These are phyloP conservation scores for Phytophthora megakarya DNA, from an alignment of 352 stramenopile species.

Conservation along the genomic window DNA sequence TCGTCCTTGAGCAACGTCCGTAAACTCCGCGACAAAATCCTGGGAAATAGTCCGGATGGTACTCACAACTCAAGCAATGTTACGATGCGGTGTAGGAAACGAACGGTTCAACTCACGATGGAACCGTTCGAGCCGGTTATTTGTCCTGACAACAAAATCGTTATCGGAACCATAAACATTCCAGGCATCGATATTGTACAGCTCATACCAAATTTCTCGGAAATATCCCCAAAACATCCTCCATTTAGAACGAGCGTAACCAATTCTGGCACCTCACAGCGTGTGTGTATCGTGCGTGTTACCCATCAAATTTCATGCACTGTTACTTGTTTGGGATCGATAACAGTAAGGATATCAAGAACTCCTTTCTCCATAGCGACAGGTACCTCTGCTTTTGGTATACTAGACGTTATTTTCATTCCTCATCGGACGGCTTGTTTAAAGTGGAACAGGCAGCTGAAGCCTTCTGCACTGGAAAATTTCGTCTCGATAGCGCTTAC, in stretches of 20 bases:
- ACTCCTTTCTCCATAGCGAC: background rate
- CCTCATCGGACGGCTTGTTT: background rate
- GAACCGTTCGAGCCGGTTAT: slow-evolving; percentile 6
- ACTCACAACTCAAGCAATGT: background rate
- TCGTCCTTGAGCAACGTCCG: too few relatives aligned
- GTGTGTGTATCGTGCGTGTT: background rate
- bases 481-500: background rate
- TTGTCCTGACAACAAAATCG: background rate
- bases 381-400: background rate
- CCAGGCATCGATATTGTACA: slow-evolving; percentile 1
- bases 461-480: background rate
- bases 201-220: background rate
- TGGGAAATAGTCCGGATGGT: background rate
- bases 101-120: background rate
- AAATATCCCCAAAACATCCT: background rate
- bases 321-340: background rate
- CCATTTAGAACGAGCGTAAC: background rate
- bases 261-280: background rate
- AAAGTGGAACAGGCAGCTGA: background rate
- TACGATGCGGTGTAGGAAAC: background rate
- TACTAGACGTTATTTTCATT: background rate
- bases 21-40: too few relatives aligned
- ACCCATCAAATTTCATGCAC: background rate
- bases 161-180: slow-evolving; percentile 1
- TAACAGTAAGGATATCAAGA: background rate